Evolutionary conservation across 768 basidiomycete species (phyloP).

Genomic region (Cystofilobasidium bisporidii): DNA sequence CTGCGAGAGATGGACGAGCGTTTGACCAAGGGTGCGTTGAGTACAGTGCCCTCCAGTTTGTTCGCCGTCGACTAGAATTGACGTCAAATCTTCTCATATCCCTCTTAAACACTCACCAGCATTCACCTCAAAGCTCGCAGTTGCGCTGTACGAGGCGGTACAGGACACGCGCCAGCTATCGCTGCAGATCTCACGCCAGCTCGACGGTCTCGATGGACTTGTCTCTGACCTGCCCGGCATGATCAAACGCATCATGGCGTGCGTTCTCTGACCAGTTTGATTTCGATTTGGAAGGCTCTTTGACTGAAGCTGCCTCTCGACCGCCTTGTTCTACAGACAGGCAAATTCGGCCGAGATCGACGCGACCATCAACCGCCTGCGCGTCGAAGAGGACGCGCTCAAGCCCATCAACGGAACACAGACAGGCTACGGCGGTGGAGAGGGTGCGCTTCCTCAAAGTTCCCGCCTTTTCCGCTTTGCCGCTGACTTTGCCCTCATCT

Average conservation of each 20-base stretch:
- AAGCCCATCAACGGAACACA: constrained; percentile 13
- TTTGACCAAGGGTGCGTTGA: constrained; percentile 17
- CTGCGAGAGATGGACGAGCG: constrained; percentile 26
- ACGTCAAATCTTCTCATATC: too few relatives aligned
- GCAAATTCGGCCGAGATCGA: constrained; percentile 15
- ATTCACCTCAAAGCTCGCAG: constrained; percentile 29
- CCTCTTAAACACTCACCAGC: too few relatives aligned
- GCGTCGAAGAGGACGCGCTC: constrained; percentile 24
- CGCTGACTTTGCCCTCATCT: not conserved
- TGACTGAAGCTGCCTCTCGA: not conserved
- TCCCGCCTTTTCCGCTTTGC: too few relatives aligned
- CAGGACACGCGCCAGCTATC: constrained; percentile 14
- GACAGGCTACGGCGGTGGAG: constrained; percentile 23
- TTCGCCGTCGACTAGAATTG: too few relatives aligned
- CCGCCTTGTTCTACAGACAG: constrained; percentile 5
- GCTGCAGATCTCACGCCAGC: constrained; percentile 22
- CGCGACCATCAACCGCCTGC: constrained; percentile 20
- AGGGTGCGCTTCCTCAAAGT: too few relatives aligned
- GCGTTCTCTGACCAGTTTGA: too few relatives aligned
- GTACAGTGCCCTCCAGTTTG: too few relatives aligned
- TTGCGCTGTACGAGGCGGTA: constrained; percentile 26
- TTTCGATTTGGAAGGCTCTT: not conserved
- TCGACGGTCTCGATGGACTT: constrained; percentile 21
- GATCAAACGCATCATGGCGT: constrained; percentile 24
- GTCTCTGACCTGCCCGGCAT: constrained; percentile 13